Conservation (phyloP, 2,329 filamentous ascomycete genomes). For the Pseudogymnoascus sp. region DNA sequence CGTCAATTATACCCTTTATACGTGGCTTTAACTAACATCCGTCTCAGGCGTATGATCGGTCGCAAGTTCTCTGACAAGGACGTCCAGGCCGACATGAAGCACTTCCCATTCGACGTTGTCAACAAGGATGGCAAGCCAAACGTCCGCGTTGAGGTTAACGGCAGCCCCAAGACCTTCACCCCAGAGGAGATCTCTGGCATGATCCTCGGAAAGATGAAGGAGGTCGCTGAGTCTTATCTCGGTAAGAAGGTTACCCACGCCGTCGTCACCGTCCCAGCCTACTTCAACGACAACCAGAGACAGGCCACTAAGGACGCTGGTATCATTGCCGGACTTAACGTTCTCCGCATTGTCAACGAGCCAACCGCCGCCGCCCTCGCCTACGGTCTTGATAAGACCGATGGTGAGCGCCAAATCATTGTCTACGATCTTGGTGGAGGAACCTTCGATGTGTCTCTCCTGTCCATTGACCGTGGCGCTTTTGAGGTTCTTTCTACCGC, state of each 20-base stretch:
- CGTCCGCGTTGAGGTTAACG: slow-evolving; percentile 64
- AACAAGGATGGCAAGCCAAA: slow-evolving; percentile 85
- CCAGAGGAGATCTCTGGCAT: slow-evolving; percentile 75
- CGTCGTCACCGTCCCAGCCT: slow-evolving; percentile 89
- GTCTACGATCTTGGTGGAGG: slow-evolving; percentile 92
- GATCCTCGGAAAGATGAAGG: slow-evolving; percentile 79
- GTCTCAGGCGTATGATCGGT: slow-evolving; percentile 66
- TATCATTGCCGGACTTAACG: slow-evolving; percentile 83
- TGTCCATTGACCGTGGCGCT: slow-evolving; percentile 84
- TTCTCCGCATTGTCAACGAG: slow-evolving; percentile 94
- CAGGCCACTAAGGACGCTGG: slow-evolving; percentile 96
- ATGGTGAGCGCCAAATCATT: slow-evolving; percentile 77
- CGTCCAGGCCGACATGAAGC: slow-evolving; percentile 89
- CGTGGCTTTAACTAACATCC: slow-evolving; percentile 26
- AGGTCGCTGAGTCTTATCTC: slow-evolving; percentile 69
- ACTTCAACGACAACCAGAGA: slow-evolving; percentile 98
- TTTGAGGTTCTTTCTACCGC: slow-evolving; percentile 92
- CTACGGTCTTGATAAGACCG: slow-evolving; percentile 84
- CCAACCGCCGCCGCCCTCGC: slow-evolving; percentile 92
- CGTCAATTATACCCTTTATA: slow-evolving; percentile 11
- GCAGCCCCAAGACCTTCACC: slow-evolving; percentile 62
- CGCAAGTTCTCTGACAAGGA: slow-evolving; percentile 78
- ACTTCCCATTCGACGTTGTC: slow-evolving; percentile 94
- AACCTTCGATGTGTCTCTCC: slow-evolving; percentile 89
- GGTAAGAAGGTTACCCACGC: slow-evolving; percentile 79